Conservation (phyloP, 768 basidiomycete species). For the Kwoniella sp. region DNA sequence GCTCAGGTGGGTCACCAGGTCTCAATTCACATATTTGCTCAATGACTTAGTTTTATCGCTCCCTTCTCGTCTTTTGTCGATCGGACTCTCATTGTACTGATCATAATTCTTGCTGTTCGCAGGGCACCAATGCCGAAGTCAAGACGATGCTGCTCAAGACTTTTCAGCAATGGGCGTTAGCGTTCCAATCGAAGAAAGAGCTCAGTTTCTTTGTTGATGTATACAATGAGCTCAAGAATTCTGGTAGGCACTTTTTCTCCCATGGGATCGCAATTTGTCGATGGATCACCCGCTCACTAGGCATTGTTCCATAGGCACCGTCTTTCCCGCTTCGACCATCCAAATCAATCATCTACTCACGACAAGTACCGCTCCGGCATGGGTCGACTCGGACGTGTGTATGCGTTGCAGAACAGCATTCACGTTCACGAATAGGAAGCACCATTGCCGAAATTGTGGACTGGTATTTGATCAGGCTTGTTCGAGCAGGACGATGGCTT, state of each 20-base stretch:
- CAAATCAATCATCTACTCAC: slow-evolving; percentile 36
- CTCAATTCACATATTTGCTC: background rate
- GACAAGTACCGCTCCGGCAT: slow-evolving; percentile 72
- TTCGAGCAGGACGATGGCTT: slow-evolving; percentile 76
- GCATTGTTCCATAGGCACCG: background rate
- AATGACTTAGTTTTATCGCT: no score
- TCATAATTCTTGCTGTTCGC: slow-evolving; percentile 5
- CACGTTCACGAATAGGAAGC: slow-evolving; percentile 93
- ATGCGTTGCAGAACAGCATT: slow-evolving; percentile 88
- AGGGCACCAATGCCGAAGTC: slow-evolving; percentile 72
- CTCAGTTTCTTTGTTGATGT: slow-evolving; percentile 76
- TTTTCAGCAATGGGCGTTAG: slow-evolving; percentile 91
- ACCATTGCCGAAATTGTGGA: slow-evolving; percentile 97
- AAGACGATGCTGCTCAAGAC: slow-evolving; percentile 73
- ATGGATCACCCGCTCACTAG: no score
- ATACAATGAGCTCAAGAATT: slow-evolving; percentile 72
- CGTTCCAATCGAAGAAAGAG: slow-evolving; percentile 77
- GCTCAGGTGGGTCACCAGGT: slow-evolving; percentile 59
- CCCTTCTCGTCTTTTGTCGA: no score
- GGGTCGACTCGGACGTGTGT: slow-evolving; percentile 95
- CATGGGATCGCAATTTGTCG: no score
- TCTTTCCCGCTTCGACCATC: background rate
- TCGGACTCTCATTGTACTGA: background rate
- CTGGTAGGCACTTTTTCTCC: slow-evolving; percentile 73
- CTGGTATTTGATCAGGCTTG: slow-evolving; percentile 94